These are phyloP conservation scores for Cornus florida DNA, from an alignment of 148 eudicot species.

Conservation along the genomic window DNA sequence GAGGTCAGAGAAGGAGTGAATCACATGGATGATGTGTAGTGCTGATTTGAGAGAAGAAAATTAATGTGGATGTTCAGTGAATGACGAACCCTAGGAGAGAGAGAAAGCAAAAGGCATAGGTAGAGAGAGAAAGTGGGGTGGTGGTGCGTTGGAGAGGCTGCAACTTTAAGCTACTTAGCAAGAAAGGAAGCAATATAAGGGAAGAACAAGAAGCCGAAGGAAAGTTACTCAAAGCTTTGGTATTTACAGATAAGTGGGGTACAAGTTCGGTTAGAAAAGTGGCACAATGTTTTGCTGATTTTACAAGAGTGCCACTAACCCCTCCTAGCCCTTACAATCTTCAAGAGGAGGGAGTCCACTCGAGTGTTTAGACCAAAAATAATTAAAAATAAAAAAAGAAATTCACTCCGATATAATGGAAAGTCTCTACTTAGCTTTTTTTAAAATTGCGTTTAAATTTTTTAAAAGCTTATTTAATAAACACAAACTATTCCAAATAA, in stretches of 20 bases:
- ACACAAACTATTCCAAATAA: no score
- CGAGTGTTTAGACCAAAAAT: no score
- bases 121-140: not conserved
- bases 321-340: no score
- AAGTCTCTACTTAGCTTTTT: no score
- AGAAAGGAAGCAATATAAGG: not conserved
- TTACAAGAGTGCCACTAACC: not conserved
- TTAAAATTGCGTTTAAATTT: no score
- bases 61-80: not conserved
- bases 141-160: not conserved
- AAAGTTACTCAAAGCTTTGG: not conserved
- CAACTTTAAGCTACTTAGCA: not conserved
- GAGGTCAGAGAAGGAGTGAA: not conserved
- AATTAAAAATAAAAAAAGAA: no score
- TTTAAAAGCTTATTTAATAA: no score
- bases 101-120: not conserved
- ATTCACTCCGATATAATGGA: no score
- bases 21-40: not conserved
- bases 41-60: not conserved
- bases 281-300: not conserved
- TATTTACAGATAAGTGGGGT: not conserved
- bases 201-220: not conserved
- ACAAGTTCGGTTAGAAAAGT: not conserved
- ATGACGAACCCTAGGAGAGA: constrained; percentile 27
- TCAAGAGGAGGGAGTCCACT: no score